A percentile compares a stretch with the other conserved stretches of the same genome.
These are phyloP conservation scores for Bryopsis sp. DNA, from an alignment of 139 green algal genomes.

Conservation along the genomic window DNA sequence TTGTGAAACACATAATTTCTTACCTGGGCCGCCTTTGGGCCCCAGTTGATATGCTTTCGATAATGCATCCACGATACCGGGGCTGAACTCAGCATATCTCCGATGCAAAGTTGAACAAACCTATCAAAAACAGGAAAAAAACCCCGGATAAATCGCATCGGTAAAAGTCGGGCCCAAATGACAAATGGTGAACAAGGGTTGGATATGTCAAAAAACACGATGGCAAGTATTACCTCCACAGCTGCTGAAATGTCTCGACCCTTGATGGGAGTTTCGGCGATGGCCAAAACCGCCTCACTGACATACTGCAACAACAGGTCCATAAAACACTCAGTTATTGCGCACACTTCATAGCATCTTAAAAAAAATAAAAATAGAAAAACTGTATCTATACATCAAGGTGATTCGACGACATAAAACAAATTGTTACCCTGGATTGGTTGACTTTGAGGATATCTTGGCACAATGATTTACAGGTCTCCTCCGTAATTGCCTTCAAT, in stretches of 20 bases:
- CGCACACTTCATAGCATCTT: neutral
- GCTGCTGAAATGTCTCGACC: slow-evolving; percentile 67
- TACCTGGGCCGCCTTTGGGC: no score
- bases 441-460: slow-evolving; percentile 72
- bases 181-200: neutral
- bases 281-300: slow-evolving; percentile 72
- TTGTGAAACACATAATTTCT: no score
- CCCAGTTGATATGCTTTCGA: slow-evolving; percentile 18
- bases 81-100: slow-evolving; percentile 66
- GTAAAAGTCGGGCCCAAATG: no score
- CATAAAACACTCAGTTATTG: neutral
- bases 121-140: no score
- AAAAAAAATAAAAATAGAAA: neutral
- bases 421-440: slow-evolving; percentile 57
- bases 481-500: slow-evolving; percentile 58
- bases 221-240: slow-evolving; percentile 37
- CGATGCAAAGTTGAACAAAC: slow-evolving; percentile 77
- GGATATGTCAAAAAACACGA: neutral
- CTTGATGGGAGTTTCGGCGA: slow-evolving; percentile 77
- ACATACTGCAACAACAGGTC: slow-evolving; percentile 67
- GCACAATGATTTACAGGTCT: slow-evolving; percentile 45
- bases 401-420: neutral
- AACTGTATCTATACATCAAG: slow-evolving; percentile 10
- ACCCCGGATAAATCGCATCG: no score
- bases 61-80: slow-evolving; percentile 36